Percentiles rank a stretch among this genome's conserved stretches.
Evolutionary conservation across 2,329 filamentous ascomycete species (phyloP).

Genomic region (Ophiocordyceps camponoti-floridani): DNA sequence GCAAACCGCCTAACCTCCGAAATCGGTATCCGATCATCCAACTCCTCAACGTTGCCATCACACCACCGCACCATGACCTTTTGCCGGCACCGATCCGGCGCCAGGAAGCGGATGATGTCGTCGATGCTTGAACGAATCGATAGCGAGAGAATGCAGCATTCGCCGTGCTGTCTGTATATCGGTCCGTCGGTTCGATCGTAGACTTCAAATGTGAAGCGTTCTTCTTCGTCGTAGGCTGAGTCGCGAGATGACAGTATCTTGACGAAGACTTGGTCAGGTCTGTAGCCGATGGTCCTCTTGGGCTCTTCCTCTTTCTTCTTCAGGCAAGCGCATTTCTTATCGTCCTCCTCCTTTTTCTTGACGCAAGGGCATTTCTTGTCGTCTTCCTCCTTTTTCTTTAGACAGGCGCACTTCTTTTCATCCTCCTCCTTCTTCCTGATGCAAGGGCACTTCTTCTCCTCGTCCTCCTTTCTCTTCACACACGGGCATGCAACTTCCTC

Average conservation of each 20-base stretch:
- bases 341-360: not conserved
- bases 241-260: not conserved
- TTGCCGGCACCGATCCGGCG: slow-evolving; percentile 6
- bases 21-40: slow-evolving; percentile 7
- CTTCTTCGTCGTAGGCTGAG: not conserved
- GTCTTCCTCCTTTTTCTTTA: not conserved
- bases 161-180: slow-evolving; percentile 5
- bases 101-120: slow-evolving; percentile 6
- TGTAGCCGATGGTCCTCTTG: not conserved
- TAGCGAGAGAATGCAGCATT: slow-evolving; percentile 7
- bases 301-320: not conserved
- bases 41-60: slow-evolving; percentile 7
- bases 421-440: not conserved
- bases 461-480: not conserved
- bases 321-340: not conserved
- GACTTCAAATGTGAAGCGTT: slow-evolving; percentile 5
- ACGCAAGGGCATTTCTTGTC: not conserved
- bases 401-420: not conserved
- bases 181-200: slow-evolving; percentile 6
- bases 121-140: slow-evolving; percentile 3
- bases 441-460: not conserved
- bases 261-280: not conserved
- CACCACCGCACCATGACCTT: slow-evolving; percentile 12
- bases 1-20: slow-evolving; percentile 6
- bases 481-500: not conserved